These are phyloP conservation scores for Clonostachys rosea DNA, from an alignment of 2,329 filamentous ascomycete genomes.

Conservation along the genomic window DNA sequence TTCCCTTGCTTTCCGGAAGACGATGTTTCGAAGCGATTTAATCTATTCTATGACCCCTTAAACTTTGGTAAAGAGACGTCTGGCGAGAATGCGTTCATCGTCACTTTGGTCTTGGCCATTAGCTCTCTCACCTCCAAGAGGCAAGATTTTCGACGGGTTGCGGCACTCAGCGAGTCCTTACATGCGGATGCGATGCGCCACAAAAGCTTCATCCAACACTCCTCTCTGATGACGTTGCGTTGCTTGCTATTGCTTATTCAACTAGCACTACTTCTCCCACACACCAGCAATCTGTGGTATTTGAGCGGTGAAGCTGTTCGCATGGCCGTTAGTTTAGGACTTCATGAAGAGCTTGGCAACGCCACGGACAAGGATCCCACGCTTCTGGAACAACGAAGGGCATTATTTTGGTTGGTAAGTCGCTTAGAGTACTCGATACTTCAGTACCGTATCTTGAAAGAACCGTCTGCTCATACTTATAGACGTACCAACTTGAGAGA, in stretches of 20 bases:
- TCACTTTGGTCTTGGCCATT: slow-evolving; percentile 8
- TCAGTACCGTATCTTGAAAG: neutral
- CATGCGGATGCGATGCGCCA: slow-evolving; percentile 8
- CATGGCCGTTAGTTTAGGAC: slow-evolving; percentile 11
- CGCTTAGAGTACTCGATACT: neutral
- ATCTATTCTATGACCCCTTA: slow-evolving; percentile 4
- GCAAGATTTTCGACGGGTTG: slow-evolving; percentile 11
- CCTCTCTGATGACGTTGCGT: slow-evolving; percentile 5
- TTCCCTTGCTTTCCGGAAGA: slow-evolving; percentile 9
- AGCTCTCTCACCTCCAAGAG: slow-evolving; percentile 9
- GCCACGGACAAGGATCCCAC: neutral
- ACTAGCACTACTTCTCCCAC: slow-evolving; percentile 8
- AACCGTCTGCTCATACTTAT: neutral
- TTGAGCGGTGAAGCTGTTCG: slow-evolving; percentile 12
- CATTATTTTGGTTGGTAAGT: slow-evolving; percentile 8
- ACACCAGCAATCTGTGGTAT: slow-evolving; percentile 11
- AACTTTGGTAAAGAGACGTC: too few species aligned
- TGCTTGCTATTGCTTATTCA: slow-evolving; percentile 10
- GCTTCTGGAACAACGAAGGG: slow-evolving; percentile 3
- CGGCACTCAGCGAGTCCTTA: slow-evolving; percentile 10
- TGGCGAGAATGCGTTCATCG: slow-evolving; percentile 4
- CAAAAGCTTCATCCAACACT: slow-evolving; percentile 3
- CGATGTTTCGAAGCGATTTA: slow-evolving; percentile 6
- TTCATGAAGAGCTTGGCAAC: slow-evolving; percentile 9
- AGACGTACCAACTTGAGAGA: slow-evolving; percentile 7